A percentile compares a stretch with the other conserved stretches of the same genome.
These are phyloP conservation scores for Lagenidium sp. DNA, from an alignment of 352 stramenopile species.

Conservation along the genomic window DNA sequence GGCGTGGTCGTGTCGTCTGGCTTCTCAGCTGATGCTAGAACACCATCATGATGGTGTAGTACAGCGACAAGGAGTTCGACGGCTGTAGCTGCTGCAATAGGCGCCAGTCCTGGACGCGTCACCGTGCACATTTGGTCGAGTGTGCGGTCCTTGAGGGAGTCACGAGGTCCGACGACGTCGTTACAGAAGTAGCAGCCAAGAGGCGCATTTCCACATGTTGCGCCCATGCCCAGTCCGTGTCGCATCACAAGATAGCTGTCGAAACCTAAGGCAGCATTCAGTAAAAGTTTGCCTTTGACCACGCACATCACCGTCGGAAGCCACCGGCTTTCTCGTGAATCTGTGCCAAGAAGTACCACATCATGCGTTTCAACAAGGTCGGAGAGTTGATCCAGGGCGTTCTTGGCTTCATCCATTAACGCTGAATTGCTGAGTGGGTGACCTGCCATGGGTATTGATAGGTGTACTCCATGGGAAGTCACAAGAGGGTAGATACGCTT, in stretches of 20 bases:
- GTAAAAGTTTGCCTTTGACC: constrained; percentile 86
- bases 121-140: constrained; percentile 99
- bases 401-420: constrained; percentile 50
- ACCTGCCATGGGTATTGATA: constrained; percentile 99
- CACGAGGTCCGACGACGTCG: constrained; percentile 96
- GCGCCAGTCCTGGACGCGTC: constrained; percentile 93
- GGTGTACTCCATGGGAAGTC: constrained; percentile 70
- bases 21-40: constrained; percentile 60
- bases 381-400: constrained; percentile 76
- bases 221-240: constrained; percentile 79
- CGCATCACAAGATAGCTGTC: constrained; percentile 98
- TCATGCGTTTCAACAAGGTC: constrained; percentile 90
- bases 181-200: constrained; percentile 99
- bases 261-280: constrained; percentile 86
- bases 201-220: no score
- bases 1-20: constrained; percentile 32
- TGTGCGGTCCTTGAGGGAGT: constrained; percentile 95
- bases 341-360: constrained; percentile 96
- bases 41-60: constrained; percentile 87
- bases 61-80: constrained; percentile 96
- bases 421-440: constrained; percentile 76
- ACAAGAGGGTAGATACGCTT: constrained; percentile 91
- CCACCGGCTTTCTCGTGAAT: constrained; percentile 98
- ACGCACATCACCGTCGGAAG: constrained; percentile 94
- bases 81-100: constrained; percentile 88